Base-by-base conservation (phyloP, 2,329 filamentous ascomycete species). In the Fusarium aywerte region DNA sequence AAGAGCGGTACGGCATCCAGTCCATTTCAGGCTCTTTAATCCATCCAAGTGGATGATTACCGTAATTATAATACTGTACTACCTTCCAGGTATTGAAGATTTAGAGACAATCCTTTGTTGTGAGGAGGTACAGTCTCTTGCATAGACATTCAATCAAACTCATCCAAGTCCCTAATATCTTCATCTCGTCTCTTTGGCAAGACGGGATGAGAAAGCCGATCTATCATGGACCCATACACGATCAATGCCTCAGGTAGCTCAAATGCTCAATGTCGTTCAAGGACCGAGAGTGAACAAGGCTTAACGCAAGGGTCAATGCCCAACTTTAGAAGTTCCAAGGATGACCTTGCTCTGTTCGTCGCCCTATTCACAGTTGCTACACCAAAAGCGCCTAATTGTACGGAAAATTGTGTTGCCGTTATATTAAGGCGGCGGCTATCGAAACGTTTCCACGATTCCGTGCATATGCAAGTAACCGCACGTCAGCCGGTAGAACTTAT, bases 231-330 rank as follows among this genome's bases (percentile, higher is more conserved):
- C 21, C 61, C 42, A 45, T 29, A 13, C 29, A 47, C 32, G 65
- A 39, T 51, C 65, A 66, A 68, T 69, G 61, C 61, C 65, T 69
- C 32, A 61, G 32, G 45, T 61, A 35, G 58, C 16, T 43, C 23
- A 52, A 62, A 45, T 49, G 39, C 58, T 52, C 32, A 49, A 38
- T 53, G 52, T 64, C 52, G 39, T 63, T 49, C 47, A 35, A 56
- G 39, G 45, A 36, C 51, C 47, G 25, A 51, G 35, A 42, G 53
- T 62, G 43, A 50, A 49, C 47, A 40, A 57, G 49, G 50, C 54
- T 44, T 9, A 32, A 31, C 27, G 43, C 38, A 61, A 47, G 51
- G 58, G 27, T 51, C 23, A 57, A 23, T 39, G 27, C 40, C 38
- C 36, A 35, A 43, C 31, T 45, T 29, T 50, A 27, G 21, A 50